Evolutionary conservation across 202 grass and related monocot genomes (phyloP), one percentile per base, ranked within the genome.

Genomic region (Musa balbisiana): DNA sequence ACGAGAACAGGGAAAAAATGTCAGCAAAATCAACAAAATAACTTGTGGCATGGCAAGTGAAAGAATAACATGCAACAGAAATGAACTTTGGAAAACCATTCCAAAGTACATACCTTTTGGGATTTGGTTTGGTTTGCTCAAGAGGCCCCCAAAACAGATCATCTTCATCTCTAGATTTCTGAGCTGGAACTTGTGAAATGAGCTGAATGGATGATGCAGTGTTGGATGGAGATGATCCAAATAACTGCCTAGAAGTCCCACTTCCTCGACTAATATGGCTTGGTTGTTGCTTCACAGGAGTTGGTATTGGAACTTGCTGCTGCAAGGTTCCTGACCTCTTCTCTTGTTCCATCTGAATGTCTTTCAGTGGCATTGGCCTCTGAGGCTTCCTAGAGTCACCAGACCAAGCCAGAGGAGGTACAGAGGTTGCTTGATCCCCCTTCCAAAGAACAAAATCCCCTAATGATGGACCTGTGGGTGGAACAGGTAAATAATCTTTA

Each of bases 371-470:
- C 53, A 82, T 84, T 76, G 85, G 80, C 67, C 76, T 95, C 33
- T 88, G 85, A 62, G 71, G 62, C 80, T 92, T 99, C 63, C 76
- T 74, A 79, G 95, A 80, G 68, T 99, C 91, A 49, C 58, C 85
- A 55, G 87, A 94, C 95, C 95, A 99, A 62, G 91, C 95, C 78
- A 82, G 85, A 59, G 87, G 74, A 84, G 91, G 78, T 8, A 72
- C 72, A 72, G 80, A 69, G 70, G 62, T 91, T 78, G 83, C 16
- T 54, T 84, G 84, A 81, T 99, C 91, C 63, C 67, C 92, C 85
- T 90, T 99, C 88, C 88, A 99, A 71, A 77, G 80, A 89, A 99
- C 89, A 87, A 95, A 99, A 90, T 99, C 95, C 58, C 91, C 89
- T 58, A 99, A 77, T 29, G 91, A 99, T 73, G 91, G 91, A 68